A percentile compares a stretch with the other conserved stretches of the same genome.
phyloP scores from a whole-genome alignment of 139 green algal species.

The Chlorokybus atmophyticus region DNA sequence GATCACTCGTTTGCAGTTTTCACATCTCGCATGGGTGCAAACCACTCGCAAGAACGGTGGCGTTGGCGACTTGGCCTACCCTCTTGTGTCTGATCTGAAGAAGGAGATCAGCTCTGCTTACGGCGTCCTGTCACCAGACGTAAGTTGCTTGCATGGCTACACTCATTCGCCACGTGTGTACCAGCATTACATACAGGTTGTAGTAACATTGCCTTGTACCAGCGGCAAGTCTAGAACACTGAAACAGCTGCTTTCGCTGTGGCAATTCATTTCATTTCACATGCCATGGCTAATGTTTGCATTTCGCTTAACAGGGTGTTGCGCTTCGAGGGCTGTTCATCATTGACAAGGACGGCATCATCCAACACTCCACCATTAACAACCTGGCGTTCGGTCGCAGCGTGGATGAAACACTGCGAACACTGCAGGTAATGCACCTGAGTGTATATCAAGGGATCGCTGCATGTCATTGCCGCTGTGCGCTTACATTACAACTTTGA shows the following conservation, averaged over 20 bases:
- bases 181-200: too few species aligned
- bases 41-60: constrained; percentile 61
- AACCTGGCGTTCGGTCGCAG: constrained; percentile 84
- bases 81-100: constrained; percentile 93
- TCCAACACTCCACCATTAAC: constrained; percentile 95
- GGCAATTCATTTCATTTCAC: too few species aligned
- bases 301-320: constrained; percentile 36
- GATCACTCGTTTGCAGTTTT: too few species aligned
- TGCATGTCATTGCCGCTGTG: too few species aligned
- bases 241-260: too few species aligned
- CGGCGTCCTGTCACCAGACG: constrained; percentile 61
- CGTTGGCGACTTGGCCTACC: constrained; percentile 89
- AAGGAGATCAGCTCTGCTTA: constrained; percentile 59
- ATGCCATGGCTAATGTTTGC: too few species aligned
- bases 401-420: constrained; percentile 88
- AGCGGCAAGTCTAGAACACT: too few species aligned
- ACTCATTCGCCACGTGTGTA: too few species aligned
- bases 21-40: constrained; percentile 95
- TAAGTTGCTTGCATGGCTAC: too few species aligned
- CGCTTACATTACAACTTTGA: too few species aligned
- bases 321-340: constrained; percentile 44
- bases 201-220: too few species aligned
- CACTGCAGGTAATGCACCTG: constrained; percentile 54
- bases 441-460: too few species aligned
- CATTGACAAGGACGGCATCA: constrained; percentile 63